Conservation (phyloP, 73 alveolate genomes). For the Effrenium voratum region DNA sequence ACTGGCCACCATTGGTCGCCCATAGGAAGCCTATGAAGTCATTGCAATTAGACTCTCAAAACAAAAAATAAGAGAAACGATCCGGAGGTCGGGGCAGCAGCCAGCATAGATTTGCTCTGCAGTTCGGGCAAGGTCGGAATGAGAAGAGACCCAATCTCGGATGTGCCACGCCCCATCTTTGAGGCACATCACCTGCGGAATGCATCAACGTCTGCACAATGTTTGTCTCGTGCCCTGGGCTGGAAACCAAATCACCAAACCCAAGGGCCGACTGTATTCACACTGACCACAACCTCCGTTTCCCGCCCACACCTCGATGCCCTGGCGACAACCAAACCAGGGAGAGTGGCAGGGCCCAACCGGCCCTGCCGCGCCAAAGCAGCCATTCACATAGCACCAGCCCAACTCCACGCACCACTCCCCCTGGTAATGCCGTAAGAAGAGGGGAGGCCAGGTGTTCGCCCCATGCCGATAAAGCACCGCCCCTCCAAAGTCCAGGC, state of each 20-base stretch:
- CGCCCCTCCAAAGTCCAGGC: slow-evolving; percentile 5
- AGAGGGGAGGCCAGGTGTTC: slow-evolving; percentile 62
- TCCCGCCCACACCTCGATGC: not conserved
- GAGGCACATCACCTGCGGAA: slow-evolving; percentile 43
- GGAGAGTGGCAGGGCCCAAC: not conserved
- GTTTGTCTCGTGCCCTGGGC: no score
- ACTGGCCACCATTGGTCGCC: no score
- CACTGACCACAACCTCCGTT: not conserved
- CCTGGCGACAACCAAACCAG: slow-evolving; percentile 39
- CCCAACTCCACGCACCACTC: slow-evolving; percentile 76
- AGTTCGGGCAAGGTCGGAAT: not conserved
- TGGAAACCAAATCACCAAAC: not conserved
- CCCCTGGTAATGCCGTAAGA: slow-evolving; percentile 28
- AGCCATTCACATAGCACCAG: slow-evolving; percentile 56
- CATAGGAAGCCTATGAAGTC: no score
- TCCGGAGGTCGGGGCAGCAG: not conserved
- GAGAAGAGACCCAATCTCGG: not conserved
- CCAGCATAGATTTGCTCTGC: not conserved
- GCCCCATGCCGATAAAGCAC: slow-evolving; percentile 20
- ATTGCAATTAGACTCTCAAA: no score
- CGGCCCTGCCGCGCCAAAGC: not conserved
- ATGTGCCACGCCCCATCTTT: not conserved
- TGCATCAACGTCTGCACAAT: not conserved
- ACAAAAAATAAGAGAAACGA: no score
- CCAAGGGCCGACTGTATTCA: not conserved